A percentile compares a stretch with the other conserved stretches of the same genome.
Conservation (phyloP, 192 early-diverging fungal genomes). For the Umbelopsis ramanniana region DNA sequence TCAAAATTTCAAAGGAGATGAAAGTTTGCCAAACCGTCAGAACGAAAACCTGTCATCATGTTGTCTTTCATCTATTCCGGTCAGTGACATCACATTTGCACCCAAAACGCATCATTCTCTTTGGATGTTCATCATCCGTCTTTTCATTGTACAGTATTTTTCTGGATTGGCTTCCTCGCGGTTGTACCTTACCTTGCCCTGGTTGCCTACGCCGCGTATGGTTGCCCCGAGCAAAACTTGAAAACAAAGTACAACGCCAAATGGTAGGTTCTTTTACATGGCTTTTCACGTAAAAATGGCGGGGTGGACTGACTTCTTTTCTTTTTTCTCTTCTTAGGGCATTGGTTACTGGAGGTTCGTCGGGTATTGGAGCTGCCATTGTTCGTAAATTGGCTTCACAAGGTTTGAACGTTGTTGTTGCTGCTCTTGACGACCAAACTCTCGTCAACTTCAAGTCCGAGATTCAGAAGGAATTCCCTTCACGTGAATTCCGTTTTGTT, state of each 20-base stretch:
- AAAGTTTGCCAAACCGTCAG: background rate
- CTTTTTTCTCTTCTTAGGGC: slow-evolving; percentile 37
- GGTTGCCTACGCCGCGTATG: slow-evolving; percentile 42
- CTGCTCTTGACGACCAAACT: slow-evolving; percentile 53
- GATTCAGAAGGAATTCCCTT: slow-evolving; percentile 48
- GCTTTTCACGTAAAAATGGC: background rate
- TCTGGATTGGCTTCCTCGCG: slow-evolving; percentile 41
- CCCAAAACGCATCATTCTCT: background rate
- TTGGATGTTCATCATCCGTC: too few species aligned
- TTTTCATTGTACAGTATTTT: slow-evolving; percentile 26
- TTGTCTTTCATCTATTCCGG: slow-evolving; percentile 23
- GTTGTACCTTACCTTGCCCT: slow-evolving; percentile 44
- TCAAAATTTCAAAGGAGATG: background rate
- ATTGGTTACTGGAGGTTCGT: slow-evolving; percentile 61
- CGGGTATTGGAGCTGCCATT: slow-evolving; percentile 62
- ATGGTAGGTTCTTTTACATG: slow-evolving; percentile 36
- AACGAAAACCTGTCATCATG: slow-evolving; percentile 1
- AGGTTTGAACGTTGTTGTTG: slow-evolving; percentile 60
- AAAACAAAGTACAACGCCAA: slow-evolving; percentile 58
- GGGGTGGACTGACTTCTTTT: too few species aligned
- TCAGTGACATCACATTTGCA: background rate
- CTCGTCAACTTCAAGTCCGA: slow-evolving; percentile 36
- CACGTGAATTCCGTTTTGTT: slow-evolving; percentile 52
- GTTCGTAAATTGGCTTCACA: slow-evolving; percentile 54
- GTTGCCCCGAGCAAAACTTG: slow-evolving; percentile 53